A percentile compares a stretch with the other conserved stretches of the same genome.
These are phyloP conservation scores for Sarocladiaceae sp. DNA, from an alignment of 2,329 filamentous ascomycete species.

Conservation along the genomic window DNA sequence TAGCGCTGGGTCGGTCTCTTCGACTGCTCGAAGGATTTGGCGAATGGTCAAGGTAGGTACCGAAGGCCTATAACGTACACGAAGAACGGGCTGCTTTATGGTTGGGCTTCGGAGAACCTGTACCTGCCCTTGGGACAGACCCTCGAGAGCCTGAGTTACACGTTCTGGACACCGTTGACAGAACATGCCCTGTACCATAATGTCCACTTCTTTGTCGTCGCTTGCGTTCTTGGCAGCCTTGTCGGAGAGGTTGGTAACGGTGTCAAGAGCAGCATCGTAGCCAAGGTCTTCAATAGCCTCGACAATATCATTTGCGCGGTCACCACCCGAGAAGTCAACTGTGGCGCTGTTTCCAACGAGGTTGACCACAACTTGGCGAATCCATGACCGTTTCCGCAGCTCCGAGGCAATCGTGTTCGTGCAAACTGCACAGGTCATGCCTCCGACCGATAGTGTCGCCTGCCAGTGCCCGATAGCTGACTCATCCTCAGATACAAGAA, in stretches of 20 bases:
- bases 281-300: conserved; percentile 58
- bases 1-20: conserved; percentile 62
- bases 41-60: conserved; percentile 71
- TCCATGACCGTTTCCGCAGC: conserved; percentile 51
- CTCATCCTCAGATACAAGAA: not conserved
- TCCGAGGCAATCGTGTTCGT: conserved; percentile 58
- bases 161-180: conserved; percentile 66
- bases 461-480: conserved; percentile 30
- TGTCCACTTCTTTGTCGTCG: conserved; percentile 46
- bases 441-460: conserved; percentile 56
- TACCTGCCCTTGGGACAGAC: conserved; percentile 46
- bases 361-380: conserved; percentile 57
- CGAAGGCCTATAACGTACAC: conserved; percentile 64
- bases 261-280: conserved; percentile 59
- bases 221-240: conserved; percentile 38
- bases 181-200: conserved; percentile 68
- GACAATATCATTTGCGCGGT: conserved; percentile 28
- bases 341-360: conserved; percentile 64
- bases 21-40: conserved; percentile 65
- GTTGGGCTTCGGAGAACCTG: conserved; percentile 52
- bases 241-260: conserved; percentile 37
- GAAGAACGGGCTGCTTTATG: conserved; percentile 61
- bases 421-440: conserved; percentile 73
- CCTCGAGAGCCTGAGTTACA: conserved; percentile 47
- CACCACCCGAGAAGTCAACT: conserved; percentile 45